Evolutionary conservation across 805 yeast genomes (phyloP).

Genomic region (Candida stauntonica): DNA sequence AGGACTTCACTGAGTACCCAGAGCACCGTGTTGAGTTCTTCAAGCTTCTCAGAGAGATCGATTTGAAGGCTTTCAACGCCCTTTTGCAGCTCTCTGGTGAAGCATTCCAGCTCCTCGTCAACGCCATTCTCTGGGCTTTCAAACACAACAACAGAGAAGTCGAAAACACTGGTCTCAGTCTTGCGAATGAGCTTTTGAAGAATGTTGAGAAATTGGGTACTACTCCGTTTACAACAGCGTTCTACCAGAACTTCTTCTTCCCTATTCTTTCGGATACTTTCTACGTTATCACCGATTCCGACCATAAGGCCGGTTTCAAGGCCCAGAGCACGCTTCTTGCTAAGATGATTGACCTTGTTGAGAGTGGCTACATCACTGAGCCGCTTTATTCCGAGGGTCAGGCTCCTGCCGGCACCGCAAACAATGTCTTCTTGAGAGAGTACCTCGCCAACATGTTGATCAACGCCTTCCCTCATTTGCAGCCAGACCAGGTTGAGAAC

Average conservation of each 20-base stretch:
- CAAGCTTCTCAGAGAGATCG: slow-evolving; percentile 81
- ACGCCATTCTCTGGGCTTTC: slow-evolving; percentile 97
- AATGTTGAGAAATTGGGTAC: slow-evolving; percentile 76
- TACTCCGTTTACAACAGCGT: slow-evolving; percentile 73
- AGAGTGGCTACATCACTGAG: slow-evolving; percentile 64
- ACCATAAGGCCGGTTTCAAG: slow-evolving; percentile 94
- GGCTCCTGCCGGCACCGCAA: slow-evolving; percentile 82
- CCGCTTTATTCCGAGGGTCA: slow-evolving; percentile 79
- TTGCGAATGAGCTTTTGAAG: slow-evolving; percentile 76
- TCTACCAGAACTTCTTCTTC: slow-evolving; percentile 84
- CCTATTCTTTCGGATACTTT: slow-evolving; percentile 89
- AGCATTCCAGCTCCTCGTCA: slow-evolving; percentile 85
- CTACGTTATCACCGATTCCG: slow-evolving; percentile 91
- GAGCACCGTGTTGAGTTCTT: slow-evolving; percentile 97
- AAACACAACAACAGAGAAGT: slow-evolving; percentile 97
- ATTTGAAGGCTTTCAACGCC: slow-evolving; percentile 80
- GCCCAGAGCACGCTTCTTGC: slow-evolving; percentile 82
- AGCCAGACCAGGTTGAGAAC: slow-evolving; percentile 72
- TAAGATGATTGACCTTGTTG: slow-evolving; percentile 77
- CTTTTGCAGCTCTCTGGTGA: slow-evolving; percentile 84
- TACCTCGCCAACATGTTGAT: slow-evolving; percentile 77
- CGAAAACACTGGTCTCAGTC: slow-evolving; percentile 83
- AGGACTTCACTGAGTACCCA: slow-evolving; percentile 94
- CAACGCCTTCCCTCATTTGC: slow-evolving; percentile 90
- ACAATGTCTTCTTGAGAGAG: slow-evolving; percentile 71